phyloP scores from a whole-genome alignment of 2,329 filamentous ascomycete species.

The Ciborinia camelliae region DNA sequence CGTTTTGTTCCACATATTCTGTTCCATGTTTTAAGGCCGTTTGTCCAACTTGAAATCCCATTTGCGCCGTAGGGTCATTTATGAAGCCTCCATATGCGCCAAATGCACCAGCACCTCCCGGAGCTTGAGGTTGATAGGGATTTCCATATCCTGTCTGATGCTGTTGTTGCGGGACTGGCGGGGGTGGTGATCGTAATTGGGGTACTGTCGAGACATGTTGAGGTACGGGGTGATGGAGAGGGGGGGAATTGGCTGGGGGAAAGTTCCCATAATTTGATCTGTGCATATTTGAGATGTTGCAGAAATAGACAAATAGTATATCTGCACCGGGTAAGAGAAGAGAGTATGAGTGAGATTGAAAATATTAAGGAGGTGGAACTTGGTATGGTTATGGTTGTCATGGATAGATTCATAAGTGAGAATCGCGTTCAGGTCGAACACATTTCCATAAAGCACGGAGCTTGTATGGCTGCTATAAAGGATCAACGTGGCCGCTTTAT shows the following conservation, averaged over 20 bases:
- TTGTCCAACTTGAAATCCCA: slow-evolving; percentile 92
- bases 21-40: slow-evolving; percentile 87
- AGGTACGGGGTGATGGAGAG: slow-evolving; percentile 93
- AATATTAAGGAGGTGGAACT: slow-evolving; percentile 2
- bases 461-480: slow-evolving; percentile 17
- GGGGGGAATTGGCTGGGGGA: slow-evolving; percentile 70
- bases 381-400: slow-evolving; percentile 5
- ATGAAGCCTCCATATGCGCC: slow-evolving; percentile 88
- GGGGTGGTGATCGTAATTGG: slow-evolving; percentile 90
- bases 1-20: slow-evolving; percentile 93
- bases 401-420: not conserved
- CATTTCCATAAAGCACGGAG: slow-evolving; percentile 19
- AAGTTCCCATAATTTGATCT: slow-evolving; percentile 75
- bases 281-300: slow-evolving; percentile 61
- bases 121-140: slow-evolving; percentile 64
- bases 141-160: slow-evolving; percentile 66
- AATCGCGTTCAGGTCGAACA: slow-evolving; percentile 21
- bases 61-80: slow-evolving; percentile 90
- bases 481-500: slow-evolving; percentile 10
- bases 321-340: not conserved
- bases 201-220: slow-evolving; percentile 98
- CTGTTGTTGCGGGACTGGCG: slow-evolving; percentile 67
- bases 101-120: slow-evolving; percentile 50
- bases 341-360: too few species aligned
- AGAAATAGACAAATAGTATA: not conserved